Evolutionary conservation across 1,284 basidiomycete species (phyloP), one percentile per base, ranked within the genome.

Genomic region (Malassezia slooffiae): DNA sequence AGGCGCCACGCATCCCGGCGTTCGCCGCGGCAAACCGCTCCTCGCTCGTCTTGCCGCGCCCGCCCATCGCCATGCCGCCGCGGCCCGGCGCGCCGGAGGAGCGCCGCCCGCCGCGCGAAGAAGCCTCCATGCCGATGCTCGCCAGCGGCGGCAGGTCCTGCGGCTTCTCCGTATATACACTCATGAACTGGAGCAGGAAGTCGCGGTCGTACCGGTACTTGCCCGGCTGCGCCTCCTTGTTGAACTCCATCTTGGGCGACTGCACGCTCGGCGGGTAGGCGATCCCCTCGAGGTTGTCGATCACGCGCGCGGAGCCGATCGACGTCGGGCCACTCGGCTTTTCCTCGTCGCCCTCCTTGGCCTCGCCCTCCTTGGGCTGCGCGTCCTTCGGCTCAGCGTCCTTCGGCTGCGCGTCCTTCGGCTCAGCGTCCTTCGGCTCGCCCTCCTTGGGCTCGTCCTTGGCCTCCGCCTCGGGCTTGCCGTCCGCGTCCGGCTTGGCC

Each of bases 161-260:
- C 1, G 93, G 91, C 72, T 89, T 91, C 72, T 95, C 90, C 71
- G 82, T 85, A 76, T 89, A 97, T 44, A 93, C 75, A 29, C 75
- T 74, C 87, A 95, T 93, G 75, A 97, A 99, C 70, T 99, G 93
- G 54, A 99, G 73, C 23, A 97, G 76, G 79, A 97, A 97, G 33
- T 91, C 87, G 37, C 91, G 87, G 72, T 96, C 89, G 71, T 97
- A 97, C 60, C 90, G 81, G 77, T 88, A 95, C 72, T 89, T 91
- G 61, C 90, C 88, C 62, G 83, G 82, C 48, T 72, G 66, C 13
- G 82, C 82, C 49, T 82, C 79, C 47, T 78, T 75, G 71, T 95
- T 96, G 59, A 96, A 80, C 61, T 87, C 85, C 7, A 82, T 72
- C 57, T 78, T 79, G 3, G 90, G 91, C 52, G 88, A 86, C 70